Conservation (phyloP, 2,329 filamentous ascomycete genomes). For the Tolypocladium endophyticum region DNA sequence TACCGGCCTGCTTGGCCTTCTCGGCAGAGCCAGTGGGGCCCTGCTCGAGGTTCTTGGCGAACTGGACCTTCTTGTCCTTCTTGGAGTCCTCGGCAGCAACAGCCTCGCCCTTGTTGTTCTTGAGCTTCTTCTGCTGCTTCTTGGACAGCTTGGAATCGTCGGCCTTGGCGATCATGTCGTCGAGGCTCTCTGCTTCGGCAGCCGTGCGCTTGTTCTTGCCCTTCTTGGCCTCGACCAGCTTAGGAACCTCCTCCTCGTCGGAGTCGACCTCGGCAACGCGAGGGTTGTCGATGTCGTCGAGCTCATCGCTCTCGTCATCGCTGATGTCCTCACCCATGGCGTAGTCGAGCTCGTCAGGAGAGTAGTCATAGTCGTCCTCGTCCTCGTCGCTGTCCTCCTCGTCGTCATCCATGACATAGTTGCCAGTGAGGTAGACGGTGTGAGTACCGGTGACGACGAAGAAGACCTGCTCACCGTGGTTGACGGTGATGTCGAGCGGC, state of each 20-base stretch:
- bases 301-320: slow-evolving; percentile 63
- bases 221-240: slow-evolving; percentile 50
- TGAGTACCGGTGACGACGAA: slow-evolving; percentile 88
- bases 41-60: slow-evolving; percentile 97
- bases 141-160: slow-evolving; percentile 75
- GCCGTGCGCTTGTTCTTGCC: slow-evolving; percentile 93
- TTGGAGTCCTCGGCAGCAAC: slow-evolving; percentile 49
- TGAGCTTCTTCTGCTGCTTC: slow-evolving; percentile 96
- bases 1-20: slow-evolving; percentile 26
- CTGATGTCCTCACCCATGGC: slow-evolving; percentile 63
- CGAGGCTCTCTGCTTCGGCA: slow-evolving; percentile 62
- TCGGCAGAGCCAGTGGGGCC: slow-evolving; percentile 68
- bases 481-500: slow-evolving; percentile 83
- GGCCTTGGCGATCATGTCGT: slow-evolving; percentile 73
- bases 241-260: slow-evolving; percentile 64
- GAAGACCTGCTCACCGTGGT: slow-evolving; percentile 80
- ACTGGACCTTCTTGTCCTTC: slow-evolving; percentile 89
- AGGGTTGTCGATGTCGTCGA: slow-evolving; percentile 68
- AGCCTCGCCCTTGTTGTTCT: slow-evolving; percentile 95
- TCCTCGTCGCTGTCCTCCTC: slow-evolving; percentile 55
- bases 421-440: slow-evolving; percentile 85
- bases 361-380: slow-evolving; percentile 70
- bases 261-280: slow-evolving; percentile 75
- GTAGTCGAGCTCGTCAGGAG: slow-evolving; percentile 68
- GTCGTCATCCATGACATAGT: slow-evolving; percentile 74